Evolutionary conservation across 768 basidiomycete species (phyloP).

Genomic region (Leucosporidium creatinivorum): DNA sequence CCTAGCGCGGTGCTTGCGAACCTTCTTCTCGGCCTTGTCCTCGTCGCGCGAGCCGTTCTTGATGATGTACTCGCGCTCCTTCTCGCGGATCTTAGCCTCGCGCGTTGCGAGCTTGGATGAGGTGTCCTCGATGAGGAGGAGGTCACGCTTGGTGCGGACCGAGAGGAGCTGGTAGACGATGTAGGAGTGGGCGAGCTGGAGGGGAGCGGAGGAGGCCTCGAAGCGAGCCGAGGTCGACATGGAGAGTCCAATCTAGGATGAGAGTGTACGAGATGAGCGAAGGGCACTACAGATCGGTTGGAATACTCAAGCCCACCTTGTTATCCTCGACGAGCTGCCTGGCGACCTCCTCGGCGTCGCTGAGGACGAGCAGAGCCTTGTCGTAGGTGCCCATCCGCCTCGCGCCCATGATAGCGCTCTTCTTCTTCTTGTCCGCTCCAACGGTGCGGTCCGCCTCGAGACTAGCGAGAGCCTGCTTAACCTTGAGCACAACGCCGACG

Average conservation of each 20-base stretch:
- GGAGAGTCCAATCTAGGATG: constrained; percentile 28
- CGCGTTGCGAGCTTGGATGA: constrained; percentile 14
- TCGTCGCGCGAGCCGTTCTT: constrained; percentile 38
- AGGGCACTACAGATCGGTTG: neutral
- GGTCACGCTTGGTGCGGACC: constrained; percentile 78
- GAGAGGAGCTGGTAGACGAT: constrained; percentile 81
- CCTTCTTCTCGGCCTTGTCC: constrained; percentile 38
- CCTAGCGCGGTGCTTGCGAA: constrained; percentile 57
- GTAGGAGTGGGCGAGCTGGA: constrained; percentile 77
- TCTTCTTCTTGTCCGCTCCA: constrained; percentile 35
- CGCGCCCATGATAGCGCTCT: constrained; percentile 43
- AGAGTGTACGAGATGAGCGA: neutral
- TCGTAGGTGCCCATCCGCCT: constrained; percentile 80
- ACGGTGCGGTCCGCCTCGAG: constrained; percentile 42
- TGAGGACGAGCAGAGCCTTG: constrained; percentile 69
- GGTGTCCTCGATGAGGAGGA: constrained; percentile 58
- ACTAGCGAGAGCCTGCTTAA: constrained; percentile 66
- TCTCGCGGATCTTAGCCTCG: constrained; percentile 24
- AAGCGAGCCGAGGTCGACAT: constrained; percentile 34
- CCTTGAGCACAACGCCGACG: constrained; percentile 72
- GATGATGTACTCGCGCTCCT: constrained; percentile 26
- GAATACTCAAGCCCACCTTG: constrained; percentile 42
- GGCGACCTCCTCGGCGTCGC: constrained; percentile 81
- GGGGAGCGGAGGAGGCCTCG: constrained; percentile 46
- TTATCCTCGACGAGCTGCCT: constrained; percentile 74